Evolutionary conservation across 2,329 filamentous ascomycete species (phyloP).

Genomic region (Microdochium bolleyi): DNA sequence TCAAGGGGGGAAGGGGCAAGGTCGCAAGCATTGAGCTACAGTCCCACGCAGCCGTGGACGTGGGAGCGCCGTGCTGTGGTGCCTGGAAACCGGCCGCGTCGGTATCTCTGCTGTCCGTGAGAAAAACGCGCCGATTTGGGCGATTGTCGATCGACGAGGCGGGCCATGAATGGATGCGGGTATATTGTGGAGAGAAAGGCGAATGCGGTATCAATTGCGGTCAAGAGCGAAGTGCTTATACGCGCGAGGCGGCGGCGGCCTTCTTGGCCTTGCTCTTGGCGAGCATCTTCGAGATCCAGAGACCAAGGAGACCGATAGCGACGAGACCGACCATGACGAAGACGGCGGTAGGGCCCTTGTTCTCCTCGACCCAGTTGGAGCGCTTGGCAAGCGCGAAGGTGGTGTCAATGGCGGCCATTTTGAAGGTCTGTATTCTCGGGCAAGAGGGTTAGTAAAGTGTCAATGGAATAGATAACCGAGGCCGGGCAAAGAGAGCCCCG

Average conservation of each 20-base stretch:
- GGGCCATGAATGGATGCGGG: neutral
- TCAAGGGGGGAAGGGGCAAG: neutral
- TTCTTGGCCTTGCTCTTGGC: constrained; percentile 18
- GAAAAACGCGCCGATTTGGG: neutral
- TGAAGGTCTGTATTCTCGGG: constrained; percentile 8
- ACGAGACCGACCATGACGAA: constrained; percentile 25
- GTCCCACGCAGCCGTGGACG: neutral
- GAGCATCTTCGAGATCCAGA: constrained; percentile 20
- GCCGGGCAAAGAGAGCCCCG: no score
- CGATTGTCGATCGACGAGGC: neutral
- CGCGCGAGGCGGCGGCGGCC: constrained; percentile 4
- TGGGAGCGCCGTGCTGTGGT: neutral
- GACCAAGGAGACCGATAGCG: constrained; percentile 16
- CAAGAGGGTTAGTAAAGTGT: neutral
- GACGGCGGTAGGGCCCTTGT: constrained; percentile 23
- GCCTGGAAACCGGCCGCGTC: neutral
- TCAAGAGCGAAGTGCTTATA: neutral
- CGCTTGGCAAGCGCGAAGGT: constrained; percentile 21
- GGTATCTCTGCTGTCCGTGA: no score
- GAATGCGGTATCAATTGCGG: constrained; percentile 5
- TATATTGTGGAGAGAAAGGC: neutral
- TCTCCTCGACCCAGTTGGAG: constrained; percentile 21
- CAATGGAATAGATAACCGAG: no score
- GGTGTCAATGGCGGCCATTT: constrained; percentile 24
- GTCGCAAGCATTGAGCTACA: neutral